Percentiles rank a stretch among this genome's conserved stretches.
phyloP scores from a whole-genome alignment of 2,329 filamentous ascomycete genomes.

The Fusarium nodosum region DNA sequence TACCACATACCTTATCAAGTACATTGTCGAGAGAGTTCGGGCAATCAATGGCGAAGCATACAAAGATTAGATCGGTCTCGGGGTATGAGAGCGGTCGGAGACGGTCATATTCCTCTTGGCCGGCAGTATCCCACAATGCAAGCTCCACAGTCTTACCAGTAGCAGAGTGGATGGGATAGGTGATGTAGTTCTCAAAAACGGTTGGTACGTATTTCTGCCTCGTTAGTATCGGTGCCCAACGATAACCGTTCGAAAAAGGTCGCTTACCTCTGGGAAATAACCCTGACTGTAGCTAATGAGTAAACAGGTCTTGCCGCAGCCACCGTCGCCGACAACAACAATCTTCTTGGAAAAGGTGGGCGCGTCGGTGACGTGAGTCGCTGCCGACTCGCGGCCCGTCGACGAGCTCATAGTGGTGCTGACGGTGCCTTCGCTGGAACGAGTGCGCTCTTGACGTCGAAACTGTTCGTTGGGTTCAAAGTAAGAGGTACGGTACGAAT shows the following conservation, averaged over 20 bases:
- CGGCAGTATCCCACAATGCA: conserved; percentile 97
- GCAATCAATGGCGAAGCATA: conserved; percentile 99
- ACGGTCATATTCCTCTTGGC: conserved; percentile 98
- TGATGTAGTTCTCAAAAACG: conserved; percentile 99
- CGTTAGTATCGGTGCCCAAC: conserved; percentile 21
- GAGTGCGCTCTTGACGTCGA: conserved; percentile 66
- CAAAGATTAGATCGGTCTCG: conserved; percentile 97
- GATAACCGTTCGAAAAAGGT: background rate
- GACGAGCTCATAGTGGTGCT: conserved; percentile 85
- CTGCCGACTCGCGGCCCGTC: conserved; percentile 81
- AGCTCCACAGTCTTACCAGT: conserved; percentile 96
- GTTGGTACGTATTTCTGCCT: conserved; percentile 98
- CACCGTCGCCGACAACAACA: conserved; percentile 97
- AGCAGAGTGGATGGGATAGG: conserved; percentile 88
- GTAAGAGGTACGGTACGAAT: conserved; percentile 68
- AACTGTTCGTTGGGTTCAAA: conserved; percentile 59
- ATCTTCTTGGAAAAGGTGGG: conserved; percentile 99
- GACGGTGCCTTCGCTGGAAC: conserved; percentile 90
- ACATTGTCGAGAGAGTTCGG: conserved; percentile 98
- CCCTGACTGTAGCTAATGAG: conserved; percentile 99
- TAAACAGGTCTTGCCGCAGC: conserved; percentile 98
- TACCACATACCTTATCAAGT: conserved; percentile 86
- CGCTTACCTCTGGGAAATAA: conserved; percentile 94
- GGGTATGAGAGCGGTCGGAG: conserved; percentile 96
- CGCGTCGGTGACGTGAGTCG: conserved; percentile 88